phyloP scores from a whole-genome alignment of 495 filamentous ascomycete species.

The Parmelia sp. region DNA sequence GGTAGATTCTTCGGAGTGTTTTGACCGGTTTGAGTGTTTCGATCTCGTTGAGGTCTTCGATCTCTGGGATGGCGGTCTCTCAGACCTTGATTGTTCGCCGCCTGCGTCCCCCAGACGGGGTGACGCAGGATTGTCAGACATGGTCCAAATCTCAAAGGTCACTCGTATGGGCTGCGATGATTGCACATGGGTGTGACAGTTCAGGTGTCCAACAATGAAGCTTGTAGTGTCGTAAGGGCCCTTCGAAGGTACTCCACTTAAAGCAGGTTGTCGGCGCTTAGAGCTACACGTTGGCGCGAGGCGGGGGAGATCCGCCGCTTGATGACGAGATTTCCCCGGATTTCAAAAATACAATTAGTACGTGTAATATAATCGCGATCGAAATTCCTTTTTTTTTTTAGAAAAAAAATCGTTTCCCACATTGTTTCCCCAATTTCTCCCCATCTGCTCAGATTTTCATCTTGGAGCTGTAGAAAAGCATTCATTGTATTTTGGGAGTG shows the following conservation, averaged over 20 bases:
- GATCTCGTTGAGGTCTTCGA: constrained; percentile 20
- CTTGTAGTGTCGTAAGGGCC: too few relatives aligned
- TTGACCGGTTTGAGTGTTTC: constrained; percentile 13
- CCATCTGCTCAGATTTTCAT: neutral
- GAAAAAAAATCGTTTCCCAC: neutral
- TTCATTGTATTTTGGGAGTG: neutral
- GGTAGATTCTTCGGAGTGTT: constrained; percentile 19
- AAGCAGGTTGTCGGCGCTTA: constrained; percentile 10
- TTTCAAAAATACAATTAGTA: neutral
- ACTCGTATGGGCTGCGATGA: neutral
- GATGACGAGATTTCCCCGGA: neutral
- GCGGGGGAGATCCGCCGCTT: neutral
- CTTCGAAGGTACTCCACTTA: too few relatives aligned
- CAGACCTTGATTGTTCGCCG: constrained; percentile 14
- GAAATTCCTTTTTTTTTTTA: neutral
- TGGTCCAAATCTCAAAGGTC: constrained; percentile 1
- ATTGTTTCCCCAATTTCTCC: neutral
- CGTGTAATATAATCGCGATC: neutral
- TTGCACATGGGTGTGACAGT: neutral
- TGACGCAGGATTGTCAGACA: constrained; percentile 23
- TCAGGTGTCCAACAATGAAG: neutral
- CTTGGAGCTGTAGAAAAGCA: neutral
- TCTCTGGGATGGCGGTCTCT: constrained; percentile 14
- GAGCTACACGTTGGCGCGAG: neutral
- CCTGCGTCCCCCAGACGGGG: constrained; percentile 20